Base-by-base conservation (phyloP, 2,329 filamentous ascomycete species). In the Acrocalymma vagum region DNA sequence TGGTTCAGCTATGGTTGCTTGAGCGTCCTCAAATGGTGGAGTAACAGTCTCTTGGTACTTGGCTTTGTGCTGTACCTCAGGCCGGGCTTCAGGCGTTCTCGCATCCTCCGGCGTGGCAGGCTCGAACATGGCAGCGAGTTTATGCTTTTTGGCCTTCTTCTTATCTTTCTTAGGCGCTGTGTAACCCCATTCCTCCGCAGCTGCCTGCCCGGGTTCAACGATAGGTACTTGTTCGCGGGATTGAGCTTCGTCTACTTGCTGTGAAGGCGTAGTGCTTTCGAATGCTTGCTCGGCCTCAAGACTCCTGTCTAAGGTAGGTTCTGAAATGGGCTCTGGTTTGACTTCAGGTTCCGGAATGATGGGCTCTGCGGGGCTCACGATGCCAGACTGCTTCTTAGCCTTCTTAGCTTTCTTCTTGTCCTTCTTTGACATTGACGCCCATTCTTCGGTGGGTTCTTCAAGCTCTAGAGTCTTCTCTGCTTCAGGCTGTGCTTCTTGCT, bases 61-160 rank as follows among this genome's bases (percentile, higher is more conserved):
- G 16, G 42, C 40, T 29, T 57, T 60, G 17, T 28, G 39, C 29
- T 58, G n/a, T n/a, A n/a, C n/a, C n/a, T n/a, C n/a, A n/a, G n/a
- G n/a, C n/a, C n/a, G n/a, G n/a, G 38, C 37, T 26, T 48, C 36
- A 14, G 34, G 33, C 10, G 45, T 31, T 5, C 22, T 9, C 9
- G 21, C 26, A 13, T 47, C 43, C 5, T 50, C 42, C 2, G 55
- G 49, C 17, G 54, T 51, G 14, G 53, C 48, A 11, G 58, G 57
- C 35, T 69, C 65, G 30, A 64, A 67, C 37, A 66, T 44, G 6
- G 63, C 50, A 24, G 64, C 57, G 9, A 68, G 45, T 27, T n/a
- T n/a, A n/a, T n/a, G n/a, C n/a, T n/a, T 54, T 18, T 51, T 58
- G 10, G 26, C 36, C 25, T 52, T 50, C 23, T 54, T 52, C 33